Base-by-base conservation (phyloP, 1,284 basidiomycete species). In the Ganoderma multipileum region DNA sequence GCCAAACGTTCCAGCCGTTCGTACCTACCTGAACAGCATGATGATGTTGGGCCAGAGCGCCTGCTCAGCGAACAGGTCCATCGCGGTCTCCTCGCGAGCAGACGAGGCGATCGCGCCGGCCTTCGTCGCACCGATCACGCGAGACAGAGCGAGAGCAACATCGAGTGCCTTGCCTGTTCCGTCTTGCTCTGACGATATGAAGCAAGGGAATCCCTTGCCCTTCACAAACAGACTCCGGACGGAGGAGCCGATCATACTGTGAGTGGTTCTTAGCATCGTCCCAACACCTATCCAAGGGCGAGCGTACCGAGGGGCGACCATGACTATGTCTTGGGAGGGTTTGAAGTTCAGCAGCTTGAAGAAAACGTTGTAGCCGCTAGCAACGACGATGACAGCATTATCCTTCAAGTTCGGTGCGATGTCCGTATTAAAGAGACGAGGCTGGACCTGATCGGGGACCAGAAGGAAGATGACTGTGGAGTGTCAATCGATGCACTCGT, bases 11-110 rank as follows among this genome's bases (percentile, higher is more conserved):
- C n/a, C 14, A 16, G 23, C 18, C 20, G 14, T 8, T 9, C 12
- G 18, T 23, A 26, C 38, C 58, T 26, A 60, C 87, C 85, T 82
- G 79, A 90, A 90, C 18, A 89, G 79, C 83, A 86, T 84, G 67
- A 90, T 90, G 73, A 90, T 89, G 69, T 89, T 88, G 0, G 88
- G 89, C 88, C 89, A 90, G 60, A 90, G 80, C 16, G 85, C 89
- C 77, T 91, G 89, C 76, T 90, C 89, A 71, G 89, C 88, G 71
- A 89, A 85, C 26, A 89, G 81, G 73, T 90, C 89, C 87, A 90
- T 90, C 0, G 84, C 85, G 18, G 89, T 90, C 76, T 90, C 89
- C 77, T 90, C 89, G n/a, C 83, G 78, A 33, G 84, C 89, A 44
- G 88, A 89, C 2, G 87, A 89, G 36, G 86, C 85, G 68, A 90